Conservation (phyloP, 129 eudicot species). For the Lactuca sativa region DNA sequence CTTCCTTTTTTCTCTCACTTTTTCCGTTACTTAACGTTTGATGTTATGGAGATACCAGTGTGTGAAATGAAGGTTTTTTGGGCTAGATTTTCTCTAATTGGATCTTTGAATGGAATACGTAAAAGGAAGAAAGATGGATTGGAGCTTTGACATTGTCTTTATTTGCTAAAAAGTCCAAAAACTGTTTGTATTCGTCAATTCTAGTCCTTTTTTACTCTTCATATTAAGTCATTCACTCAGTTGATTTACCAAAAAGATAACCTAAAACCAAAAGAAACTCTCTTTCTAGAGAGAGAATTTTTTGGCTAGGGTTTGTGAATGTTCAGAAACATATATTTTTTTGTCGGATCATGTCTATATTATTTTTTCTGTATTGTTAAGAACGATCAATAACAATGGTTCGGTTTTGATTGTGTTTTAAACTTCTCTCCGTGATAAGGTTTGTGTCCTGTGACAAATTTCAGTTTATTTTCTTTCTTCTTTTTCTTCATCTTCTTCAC, state of each 20-base stretch:
- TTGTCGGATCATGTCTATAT: conserved; percentile 2
- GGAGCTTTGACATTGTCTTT: conserved; percentile 27
- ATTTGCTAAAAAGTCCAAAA: conserved; percentile 28
- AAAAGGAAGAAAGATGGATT: conserved; percentile 20
- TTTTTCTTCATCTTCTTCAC: conserved; percentile 5
- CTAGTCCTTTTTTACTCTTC: conserved; percentile 33
- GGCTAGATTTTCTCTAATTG: conserved; percentile 19
- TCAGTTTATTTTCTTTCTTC: neutral
- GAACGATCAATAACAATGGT: neutral
- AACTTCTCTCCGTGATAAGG: neutral
- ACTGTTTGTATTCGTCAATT: conserved; percentile 27
- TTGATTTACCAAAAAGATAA: conserved; percentile 8
- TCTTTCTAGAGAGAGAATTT: conserved; percentile 24
- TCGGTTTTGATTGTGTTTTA: conserved; percentile 9
- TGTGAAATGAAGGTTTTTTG: conserved; percentile 4
- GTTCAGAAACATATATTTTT: conserved; percentile 14
- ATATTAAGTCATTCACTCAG: conserved; percentile 27
- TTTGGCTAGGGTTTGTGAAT: conserved; percentile 53
- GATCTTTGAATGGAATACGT: conserved; percentile 16
- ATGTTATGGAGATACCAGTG: conserved; percentile 5
- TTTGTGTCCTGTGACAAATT: neutral
- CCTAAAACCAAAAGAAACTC: conserved; percentile 15
- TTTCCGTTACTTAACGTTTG: neutral
- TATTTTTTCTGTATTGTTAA: conserved; percentile 8
- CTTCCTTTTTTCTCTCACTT: neutral